These are phyloP conservation scores for Mycena indigotica DNA, from an alignment of 768 basidiomycete genomes.

Conservation along the genomic window DNA sequence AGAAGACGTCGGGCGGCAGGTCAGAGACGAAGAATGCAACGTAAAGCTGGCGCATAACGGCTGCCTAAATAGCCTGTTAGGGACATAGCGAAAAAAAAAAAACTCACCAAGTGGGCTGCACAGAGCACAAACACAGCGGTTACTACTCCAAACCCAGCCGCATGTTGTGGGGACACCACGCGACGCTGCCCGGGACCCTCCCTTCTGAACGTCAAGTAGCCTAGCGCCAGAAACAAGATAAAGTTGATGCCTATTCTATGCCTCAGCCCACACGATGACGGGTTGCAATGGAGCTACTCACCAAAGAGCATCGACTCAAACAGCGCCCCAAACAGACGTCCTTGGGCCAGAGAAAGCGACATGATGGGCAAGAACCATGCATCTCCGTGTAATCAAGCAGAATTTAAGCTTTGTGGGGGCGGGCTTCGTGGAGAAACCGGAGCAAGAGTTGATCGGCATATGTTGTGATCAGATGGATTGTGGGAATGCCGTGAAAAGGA, in stretches of 20 bases:
- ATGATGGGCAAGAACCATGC: too few relatives aligned
- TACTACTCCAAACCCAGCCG: neutral
- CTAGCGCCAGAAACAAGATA: neutral
- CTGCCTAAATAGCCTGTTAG: neutral
- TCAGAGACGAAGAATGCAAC: neutral
- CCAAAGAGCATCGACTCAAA: neutral
- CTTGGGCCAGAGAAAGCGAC: neutral
- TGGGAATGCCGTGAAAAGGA: too few relatives aligned
- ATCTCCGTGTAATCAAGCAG: too few relatives aligned
- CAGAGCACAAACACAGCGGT: neutral
- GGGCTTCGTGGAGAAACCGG: too few relatives aligned
- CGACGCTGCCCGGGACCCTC: neutral
- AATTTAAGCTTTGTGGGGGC: too few relatives aligned
- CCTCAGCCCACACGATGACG: too few relatives aligned
- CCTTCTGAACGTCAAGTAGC: neutral
- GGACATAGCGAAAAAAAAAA: neutral
- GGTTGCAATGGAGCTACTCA: neutral
- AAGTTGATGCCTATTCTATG: constrained; percentile 1
- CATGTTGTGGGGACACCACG: neutral
- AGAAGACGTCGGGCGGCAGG: neutral
- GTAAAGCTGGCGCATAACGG: neutral
- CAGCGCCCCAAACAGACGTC: neutral
- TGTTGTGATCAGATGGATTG: too few relatives aligned
- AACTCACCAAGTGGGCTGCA: neutral
- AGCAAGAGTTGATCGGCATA: too few relatives aligned